Percentiles rank a stretch among this genome's conserved stretches.
These are phyloP conservation scores for Verticillium albo-atrum DNA, from an alignment of 2,329 filamentous ascomycete species.

Conservation along the genomic window DNA sequence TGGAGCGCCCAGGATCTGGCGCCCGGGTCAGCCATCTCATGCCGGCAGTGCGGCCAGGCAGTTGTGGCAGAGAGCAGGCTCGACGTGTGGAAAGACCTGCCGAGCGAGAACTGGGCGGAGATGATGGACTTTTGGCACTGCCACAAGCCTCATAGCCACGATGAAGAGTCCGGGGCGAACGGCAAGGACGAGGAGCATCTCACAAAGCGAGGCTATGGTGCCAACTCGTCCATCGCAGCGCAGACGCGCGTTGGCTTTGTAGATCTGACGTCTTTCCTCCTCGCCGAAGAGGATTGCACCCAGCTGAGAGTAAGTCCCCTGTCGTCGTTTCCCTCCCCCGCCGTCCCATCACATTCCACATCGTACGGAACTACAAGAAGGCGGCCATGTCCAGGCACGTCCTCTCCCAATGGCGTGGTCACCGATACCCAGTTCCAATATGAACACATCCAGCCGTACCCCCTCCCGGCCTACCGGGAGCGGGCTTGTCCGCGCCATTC, in stretches of 20 bases:
- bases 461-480: conserved; percentile 3
- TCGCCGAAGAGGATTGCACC: conserved; percentile 62
- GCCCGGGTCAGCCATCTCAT: conserved; percentile 33
- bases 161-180: conserved; percentile 11
- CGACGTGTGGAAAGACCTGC: conserved; percentile 80
- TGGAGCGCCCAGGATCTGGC: conserved; percentile 53
- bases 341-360: conserved; percentile 3
- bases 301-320: conserved; percentile 27
- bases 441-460: conserved; percentile 28
- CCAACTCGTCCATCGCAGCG: conserved; percentile 68
- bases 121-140: conserved; percentile 99
- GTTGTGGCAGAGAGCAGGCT: conserved; percentile 36
- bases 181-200: conserved; percentile 37
- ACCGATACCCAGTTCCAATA: conserved; percentile 70
- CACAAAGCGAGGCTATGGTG: conserved; percentile 74
- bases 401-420: conserved; percentile 48
- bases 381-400: conserved; percentile 46
- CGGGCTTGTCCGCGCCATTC: not conserved
- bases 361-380: conserved; percentile 50
- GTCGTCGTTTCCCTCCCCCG: conserved; percentile 10
- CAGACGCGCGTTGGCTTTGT: conserved; percentile 68
- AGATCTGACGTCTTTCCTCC: conserved; percentile 72
- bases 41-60: conserved; percentile 31
- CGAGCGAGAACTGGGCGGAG: conserved; percentile 96
- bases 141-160: conserved; percentile 75